Evolutionary conservation across 2,329 filamentous ascomycete genomes (phyloP), one percentile per base, ranked within the genome.

Genomic region (Ophiostoma angusticollis): DNA sequence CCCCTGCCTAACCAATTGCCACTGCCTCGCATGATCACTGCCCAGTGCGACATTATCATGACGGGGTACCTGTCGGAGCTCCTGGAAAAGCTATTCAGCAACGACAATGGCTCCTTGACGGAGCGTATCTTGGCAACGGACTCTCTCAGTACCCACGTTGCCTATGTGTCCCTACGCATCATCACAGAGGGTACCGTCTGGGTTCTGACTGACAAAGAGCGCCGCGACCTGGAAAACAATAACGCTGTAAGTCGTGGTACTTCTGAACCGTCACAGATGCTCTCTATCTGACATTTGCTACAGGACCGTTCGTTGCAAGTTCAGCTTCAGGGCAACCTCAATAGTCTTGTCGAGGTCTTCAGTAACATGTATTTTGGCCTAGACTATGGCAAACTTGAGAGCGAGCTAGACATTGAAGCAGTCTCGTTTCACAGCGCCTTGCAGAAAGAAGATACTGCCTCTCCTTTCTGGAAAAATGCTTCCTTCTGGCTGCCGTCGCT

Each of bases 11-110:
- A 27, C 18, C 17, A 34, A 14, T 16, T 23, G 2, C 45, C 47
- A 1, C 30, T 49, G 21, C 47, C 47, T 1, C 47, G 47, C 19
- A 40, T 49, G 19, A 33, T 49, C 31, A 49, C 47, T 0, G 47
- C 40, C 1, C 45, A 49, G 33, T 45, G 43, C 14, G 47, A 49
- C 16, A 40, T 40, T 18, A 18, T 49, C n/a, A 18, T 42, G 19
- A 23, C 37, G 12, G 29, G 16, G 1, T 46, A 43, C 31, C 31
- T 49, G 9, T 19, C 25, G 1, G 35, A 36, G 13, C 31, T 43
- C 7, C 38, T 47, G 3, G 13, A 23, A 2, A 22, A 42, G 11
- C 36, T 49, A 1, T 46, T 49, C 24, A 42, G 45, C 28, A 28
- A 34, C 3, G 14, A 7, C 9, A n/a, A 35, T 2, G 34, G 37